Conservation (phyloP, 257 asterid species). For the Linderniella brevidens region DNA sequence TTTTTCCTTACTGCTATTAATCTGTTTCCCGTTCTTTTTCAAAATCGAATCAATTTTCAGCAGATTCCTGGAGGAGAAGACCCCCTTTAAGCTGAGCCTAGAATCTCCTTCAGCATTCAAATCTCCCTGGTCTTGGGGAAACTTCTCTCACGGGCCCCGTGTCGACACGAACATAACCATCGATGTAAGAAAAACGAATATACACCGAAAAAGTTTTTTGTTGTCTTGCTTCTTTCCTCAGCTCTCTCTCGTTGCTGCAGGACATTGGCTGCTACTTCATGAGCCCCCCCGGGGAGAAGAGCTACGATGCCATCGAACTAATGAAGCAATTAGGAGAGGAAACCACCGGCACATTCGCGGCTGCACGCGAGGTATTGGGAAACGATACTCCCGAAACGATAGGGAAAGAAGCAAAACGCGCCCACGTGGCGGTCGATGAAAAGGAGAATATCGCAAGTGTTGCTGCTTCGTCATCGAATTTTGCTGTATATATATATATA, state of each 20-base stretch:
- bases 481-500: too few relatives aligned
- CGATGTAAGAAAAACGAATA: conserved; percentile 30
- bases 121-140: conserved; percentile 84
- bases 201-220: too few relatives aligned
- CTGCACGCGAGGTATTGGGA: conserved; percentile 84
- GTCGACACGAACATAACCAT: conserved; percentile 67
- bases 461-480: too few relatives aligned
- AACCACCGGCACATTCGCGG: conserved; percentile 77
- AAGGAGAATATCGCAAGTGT: too few relatives aligned
- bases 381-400: conserved; percentile 76
- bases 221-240: too few relatives aligned
- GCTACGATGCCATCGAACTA: conserved; percentile 80
- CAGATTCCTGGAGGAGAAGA: too few relatives aligned
- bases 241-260: conserved; percentile 16
- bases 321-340: conserved; percentile 92
- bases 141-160: conserved; percentile 56
- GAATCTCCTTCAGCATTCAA: conserved; percentile 90
- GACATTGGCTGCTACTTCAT: conserved; percentile 48
- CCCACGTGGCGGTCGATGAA: too few relatives aligned
- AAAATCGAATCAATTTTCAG: too few relatives aligned
- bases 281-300: conserved; percentile 54
- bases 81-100: too few relatives aligned
- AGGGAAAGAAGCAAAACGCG: conserved; percentile 17
- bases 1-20: too few relatives aligned
- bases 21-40: too few relatives aligned